Conservation (phyloP, 2,329 filamentous ascomycete genomes). For the Nemania sp. region DNA sequence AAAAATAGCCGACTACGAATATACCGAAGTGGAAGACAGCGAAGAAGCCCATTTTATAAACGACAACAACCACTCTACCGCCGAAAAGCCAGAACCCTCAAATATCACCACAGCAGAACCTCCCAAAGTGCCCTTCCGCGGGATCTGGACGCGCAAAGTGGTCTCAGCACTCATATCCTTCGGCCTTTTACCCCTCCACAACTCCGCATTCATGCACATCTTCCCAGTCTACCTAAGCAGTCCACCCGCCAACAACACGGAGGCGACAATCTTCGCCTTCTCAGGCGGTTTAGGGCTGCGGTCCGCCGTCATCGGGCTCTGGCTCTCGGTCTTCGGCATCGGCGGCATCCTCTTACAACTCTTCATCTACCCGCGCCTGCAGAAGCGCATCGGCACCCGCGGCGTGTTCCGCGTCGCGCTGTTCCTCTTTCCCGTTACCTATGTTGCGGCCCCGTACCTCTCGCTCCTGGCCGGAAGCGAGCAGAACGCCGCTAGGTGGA, state of each 20-base stretch:
- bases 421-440: conserved; percentile 62
- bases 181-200: conserved; percentile 62
- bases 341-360: conserved; percentile 65
- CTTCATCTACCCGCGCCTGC: conserved; percentile 62
- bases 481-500: conserved; percentile 52
- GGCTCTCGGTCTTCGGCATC: conserved; percentile 62
- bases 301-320: conserved; percentile 40
- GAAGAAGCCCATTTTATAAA: conserved; percentile 28
- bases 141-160: conserved; percentile 40
- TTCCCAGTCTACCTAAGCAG: conserved; percentile 66
- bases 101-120: background rate
- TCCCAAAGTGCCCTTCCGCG: conserved; percentile 24
- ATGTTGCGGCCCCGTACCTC: conserved; percentile 62
- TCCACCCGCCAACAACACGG: conserved; percentile 47
- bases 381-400: conserved; percentile 61
- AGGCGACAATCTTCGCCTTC: conserved; percentile 52
- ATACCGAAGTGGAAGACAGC: conserved; percentile 11
- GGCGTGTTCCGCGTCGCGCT: conserved; percentile 60
- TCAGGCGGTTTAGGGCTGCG: conserved; percentile 60
- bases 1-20: background rate
- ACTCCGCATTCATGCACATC: conserved; percentile 65
- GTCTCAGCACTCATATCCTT: conserved; percentile 42
- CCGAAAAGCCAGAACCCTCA: conserved; percentile 22
- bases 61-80: conserved; percentile 7
- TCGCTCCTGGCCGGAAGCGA: conserved; percentile 55